Evolutionary conservation across 169 alveolate genomes (phyloP).

Genomic region (Plasmodium berghei): DNA sequence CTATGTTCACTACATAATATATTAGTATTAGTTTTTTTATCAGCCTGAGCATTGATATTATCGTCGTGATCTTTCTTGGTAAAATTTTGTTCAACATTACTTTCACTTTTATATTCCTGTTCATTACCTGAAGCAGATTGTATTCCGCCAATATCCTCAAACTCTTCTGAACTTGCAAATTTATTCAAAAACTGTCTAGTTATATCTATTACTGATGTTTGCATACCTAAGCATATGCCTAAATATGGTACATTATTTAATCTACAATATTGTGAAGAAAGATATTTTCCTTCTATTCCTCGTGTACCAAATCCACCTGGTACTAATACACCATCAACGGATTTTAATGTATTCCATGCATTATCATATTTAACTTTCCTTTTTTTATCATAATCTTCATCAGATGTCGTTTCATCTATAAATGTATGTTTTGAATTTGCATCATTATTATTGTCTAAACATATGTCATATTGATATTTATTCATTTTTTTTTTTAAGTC

Average conservation of each 20-base stretch:
- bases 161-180: slow-evolving; percentile 87
- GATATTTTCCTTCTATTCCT: slow-evolving; percentile 93
- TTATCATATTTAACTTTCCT: slow-evolving; percentile 68
- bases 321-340: slow-evolving; percentile 92
- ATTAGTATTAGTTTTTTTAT: background rate
- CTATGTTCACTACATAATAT: background rate
- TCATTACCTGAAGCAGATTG: slow-evolving; percentile 75
- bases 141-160: slow-evolving; percentile 68
- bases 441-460: slow-evolving; percentile 4
- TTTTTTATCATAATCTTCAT: slow-evolving; percentile 71
- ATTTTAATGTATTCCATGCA: slow-evolving; percentile 85
- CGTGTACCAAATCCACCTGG: slow-evolving; percentile 98
- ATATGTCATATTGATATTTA: slow-evolving; percentile 24
- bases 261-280: slow-evolving; percentile 92
- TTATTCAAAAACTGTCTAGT: slow-evolving; percentile 87
- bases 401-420: slow-evolving; percentile 77
- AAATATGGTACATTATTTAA: slow-evolving; percentile 89
- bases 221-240: slow-evolving; percentile 97
- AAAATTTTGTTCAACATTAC: background rate
- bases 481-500: slow-evolving; percentile 31
- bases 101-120: slow-evolving; percentile 66
- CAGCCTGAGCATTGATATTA: too few relatives aligned
- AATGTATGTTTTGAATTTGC: slow-evolving; percentile 14
- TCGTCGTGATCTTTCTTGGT: background rate
- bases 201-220: slow-evolving; percentile 91